phyloP scores from a whole-genome alignment of 306 rosid species.

The Medicago lupulina region DNA sequence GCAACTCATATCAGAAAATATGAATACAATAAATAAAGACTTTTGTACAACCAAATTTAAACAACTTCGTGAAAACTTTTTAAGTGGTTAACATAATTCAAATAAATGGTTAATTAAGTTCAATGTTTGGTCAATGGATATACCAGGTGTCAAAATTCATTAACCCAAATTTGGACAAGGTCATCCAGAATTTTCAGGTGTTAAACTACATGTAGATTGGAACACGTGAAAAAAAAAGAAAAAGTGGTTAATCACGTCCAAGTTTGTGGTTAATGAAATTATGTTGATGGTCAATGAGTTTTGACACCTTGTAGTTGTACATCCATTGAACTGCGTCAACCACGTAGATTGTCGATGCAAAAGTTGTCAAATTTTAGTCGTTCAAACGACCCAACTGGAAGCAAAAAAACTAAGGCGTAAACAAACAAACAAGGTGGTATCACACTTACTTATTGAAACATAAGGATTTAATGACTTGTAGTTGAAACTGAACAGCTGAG shows the following conservation, averaged over 20 bases:
- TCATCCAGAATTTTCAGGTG: not conserved
- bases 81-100: too few species aligned
- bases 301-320: not conserved
- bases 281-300: not conserved
- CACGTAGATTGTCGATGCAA: not conserved
- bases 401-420: too few species aligned
- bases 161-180: not conserved
- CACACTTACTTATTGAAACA: constrained; percentile 66
- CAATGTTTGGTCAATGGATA: not conserved
- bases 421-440: constrained; percentile 21
- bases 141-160: not conserved
- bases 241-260: not conserved
- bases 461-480: constrained; percentile 79
- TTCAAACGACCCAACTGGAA: too few species aligned
- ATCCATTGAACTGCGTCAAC: not conserved
- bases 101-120: too few species aligned
- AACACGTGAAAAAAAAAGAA: not conserved
- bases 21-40: not conserved
- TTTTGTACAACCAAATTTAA: too few species aligned
- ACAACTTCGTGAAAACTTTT: too few species aligned
- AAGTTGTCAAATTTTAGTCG: too few species aligned
- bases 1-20: constrained; percentile 28
- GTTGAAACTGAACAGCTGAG: constrained; percentile 78
- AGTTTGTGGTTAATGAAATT: not conserved
- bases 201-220: not conserved